Conservation (phyloP, 208 protist genomes). For the Trypanosoma cruzi region DNA sequence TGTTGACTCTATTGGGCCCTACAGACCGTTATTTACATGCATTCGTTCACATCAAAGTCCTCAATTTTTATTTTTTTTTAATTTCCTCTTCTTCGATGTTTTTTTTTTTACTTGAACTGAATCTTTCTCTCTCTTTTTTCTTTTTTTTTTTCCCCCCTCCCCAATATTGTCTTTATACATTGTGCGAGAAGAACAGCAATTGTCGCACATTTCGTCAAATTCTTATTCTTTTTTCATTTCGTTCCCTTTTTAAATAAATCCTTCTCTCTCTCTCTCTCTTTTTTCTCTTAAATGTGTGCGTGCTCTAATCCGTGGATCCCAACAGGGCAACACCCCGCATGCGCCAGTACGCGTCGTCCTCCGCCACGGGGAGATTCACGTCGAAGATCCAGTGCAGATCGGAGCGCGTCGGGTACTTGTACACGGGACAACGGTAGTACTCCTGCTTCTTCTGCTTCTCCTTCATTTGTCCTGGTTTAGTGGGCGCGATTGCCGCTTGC, state of each 20-base stretch:
- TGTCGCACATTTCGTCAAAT: neutral
- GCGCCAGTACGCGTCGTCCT: slow-evolving; percentile 96
- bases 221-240: slow-evolving; percentile 5
- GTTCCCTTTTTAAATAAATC: too few species aligned
- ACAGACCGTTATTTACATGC: neutral
- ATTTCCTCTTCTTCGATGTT: slow-evolving; percentile 17
- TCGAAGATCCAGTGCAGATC: slow-evolving; percentile 98
- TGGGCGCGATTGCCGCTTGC: slow-evolving; percentile 41
- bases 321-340: slow-evolving; percentile 95
- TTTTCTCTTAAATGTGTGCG: neutral
- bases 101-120: slow-evolving; percentile 8
- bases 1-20: neutral
- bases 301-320: slow-evolving; percentile 75
- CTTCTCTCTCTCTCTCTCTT: neutral
- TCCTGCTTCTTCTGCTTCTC: slow-evolving; percentile 90
- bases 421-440: slow-evolving; percentile 98
- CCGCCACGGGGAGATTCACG: slow-evolving; percentile 94
- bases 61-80: too few species aligned
- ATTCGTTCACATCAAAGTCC: neutral
- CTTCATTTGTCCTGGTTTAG: slow-evolving; percentile 72
- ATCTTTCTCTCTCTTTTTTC: too few species aligned
- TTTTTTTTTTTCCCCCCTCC: slow-evolving; percentile 14
- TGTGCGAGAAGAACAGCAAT: too few species aligned
- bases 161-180: too few species aligned
- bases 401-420: slow-evolving; percentile 95